Conservation (phyloP, 306 rosid genomes). For the Inga laurina region DNA sequence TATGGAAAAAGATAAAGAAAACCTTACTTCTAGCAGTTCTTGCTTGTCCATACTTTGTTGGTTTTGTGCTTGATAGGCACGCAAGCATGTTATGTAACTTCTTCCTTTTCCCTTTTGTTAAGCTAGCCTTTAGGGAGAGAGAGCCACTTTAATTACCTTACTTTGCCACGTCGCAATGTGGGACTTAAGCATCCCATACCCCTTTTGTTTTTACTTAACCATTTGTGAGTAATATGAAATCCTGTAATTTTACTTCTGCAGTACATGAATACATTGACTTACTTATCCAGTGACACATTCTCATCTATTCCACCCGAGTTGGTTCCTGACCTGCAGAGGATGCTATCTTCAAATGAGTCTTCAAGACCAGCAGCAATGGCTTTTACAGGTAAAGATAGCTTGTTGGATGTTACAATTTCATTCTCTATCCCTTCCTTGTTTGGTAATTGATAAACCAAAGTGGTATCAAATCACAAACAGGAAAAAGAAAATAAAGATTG, state of each 20-base stretch:
- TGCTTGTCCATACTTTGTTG: background rate
- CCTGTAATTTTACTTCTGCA: slow-evolving; percentile 52
- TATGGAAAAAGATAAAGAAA: background rate
- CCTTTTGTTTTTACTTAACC: slow-evolving; percentile 19
- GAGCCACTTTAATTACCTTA: no score
- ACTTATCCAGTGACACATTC: slow-evolving; percentile 89
- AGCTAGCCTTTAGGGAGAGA: no score
- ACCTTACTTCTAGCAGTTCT: background rate
- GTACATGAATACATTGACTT: slow-evolving; percentile 92
- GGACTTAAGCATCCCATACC: no score
- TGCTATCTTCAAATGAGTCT: slow-evolving; percentile 90
- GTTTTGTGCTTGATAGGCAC: no score
- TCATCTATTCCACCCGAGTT: slow-evolving; percentile 82
- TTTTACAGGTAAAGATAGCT: slow-evolving; percentile 71
- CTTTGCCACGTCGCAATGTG: no score
- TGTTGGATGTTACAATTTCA: slow-evolving; percentile 15
- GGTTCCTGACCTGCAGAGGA: slow-evolving; percentile 88
- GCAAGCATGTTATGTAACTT: no score
- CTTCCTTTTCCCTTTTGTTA: no score
- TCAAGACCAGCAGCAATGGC: slow-evolving; percentile 82
- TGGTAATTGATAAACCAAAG: slow-evolving; percentile 1
- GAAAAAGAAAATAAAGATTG: slow-evolving; percentile 4
- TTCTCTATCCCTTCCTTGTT: slow-evolving; percentile 15
- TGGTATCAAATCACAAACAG: slow-evolving; percentile 3
- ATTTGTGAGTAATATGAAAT: slow-evolving; percentile 29